Base-by-base conservation (phyloP, 1,139 yeast species). In the Kodamaea plutei region DNA sequence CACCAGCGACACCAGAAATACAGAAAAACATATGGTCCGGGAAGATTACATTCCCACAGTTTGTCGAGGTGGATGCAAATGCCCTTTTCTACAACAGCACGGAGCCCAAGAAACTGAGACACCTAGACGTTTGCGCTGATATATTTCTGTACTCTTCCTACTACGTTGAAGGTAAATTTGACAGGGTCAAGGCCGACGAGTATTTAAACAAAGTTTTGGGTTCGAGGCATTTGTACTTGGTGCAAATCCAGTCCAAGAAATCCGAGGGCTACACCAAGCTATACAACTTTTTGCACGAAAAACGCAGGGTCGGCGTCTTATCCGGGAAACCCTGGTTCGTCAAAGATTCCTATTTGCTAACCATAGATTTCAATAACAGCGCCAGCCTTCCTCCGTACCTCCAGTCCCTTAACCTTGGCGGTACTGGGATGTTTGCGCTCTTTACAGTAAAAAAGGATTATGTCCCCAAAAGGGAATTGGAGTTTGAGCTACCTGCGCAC, bases 271-370 rank as follows among this genome's bases (percentile, higher is more conserved):
- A 64, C 47, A 56, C 63, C 24, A 71, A 66, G 37, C 55, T 84
- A 25, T 76, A 64, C 50, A 64, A 69, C 18, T 80, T 80, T 49
- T 71, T 80, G 41, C 47, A 57, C 23, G 46, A 59, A 4, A 62
- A 73, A 27, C 51, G 55, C 26, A 77, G 79, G 47, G 76, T 69
- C 30, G 93, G 89, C 0, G 91, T 82, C 12, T 58, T 83, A 27
- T 65, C 73, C 21, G 67, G 64, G 13, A 62, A 54, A 39, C 74
- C 72, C 1, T 41, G 52, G 13, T 64, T 67, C 40, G 79, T 80
- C 20, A 82, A 81, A 47, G 93, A 83, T 50, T 68, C 79, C 2
- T 84, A 83, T 52, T 41, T 84, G 28, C 52, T 81, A 20, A 69
- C 84, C 1, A 42, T 76, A 14, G 61, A 53, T 38, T 51, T 52